Percentiles rank a stretch among this genome's conserved stretches.
These are phyloP conservation scores for Vitis amurensis DNA, from an alignment of 164 flowering plant genomes.

Conservation along the genomic window DNA sequence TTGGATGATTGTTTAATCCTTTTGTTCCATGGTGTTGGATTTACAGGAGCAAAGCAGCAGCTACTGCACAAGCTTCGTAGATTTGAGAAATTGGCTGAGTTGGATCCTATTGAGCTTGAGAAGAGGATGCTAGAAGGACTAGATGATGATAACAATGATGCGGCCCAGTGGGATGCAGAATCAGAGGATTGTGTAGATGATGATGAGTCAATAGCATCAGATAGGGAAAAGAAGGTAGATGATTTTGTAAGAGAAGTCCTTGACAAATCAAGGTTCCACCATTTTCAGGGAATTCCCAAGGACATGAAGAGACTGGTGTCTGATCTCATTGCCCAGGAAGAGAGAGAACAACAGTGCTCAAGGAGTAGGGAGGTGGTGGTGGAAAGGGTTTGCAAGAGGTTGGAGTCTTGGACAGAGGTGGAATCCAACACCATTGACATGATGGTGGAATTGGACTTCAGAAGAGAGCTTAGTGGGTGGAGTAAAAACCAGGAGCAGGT, in stretches of 20 bases:
- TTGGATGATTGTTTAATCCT: background rate
- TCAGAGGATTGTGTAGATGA: conserved; percentile 14
- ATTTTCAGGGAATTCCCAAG: conserved; percentile 22
- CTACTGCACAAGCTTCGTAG: conserved; percentile 65
- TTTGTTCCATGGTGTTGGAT: background rate
- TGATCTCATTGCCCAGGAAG: conserved; percentile 60
- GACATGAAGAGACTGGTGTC: conserved; percentile 58
- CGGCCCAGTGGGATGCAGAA: conserved; percentile 8
- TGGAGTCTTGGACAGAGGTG: conserved; percentile 68
- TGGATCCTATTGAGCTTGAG: conserved; percentile 83
- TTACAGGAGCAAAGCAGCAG: conserved; percentile 67
- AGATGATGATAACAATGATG: conserved; percentile 22
- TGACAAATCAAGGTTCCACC: conserved; percentile 14
- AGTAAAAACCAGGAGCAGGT: conserved; percentile 37
- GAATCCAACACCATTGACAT: conserved; percentile 67
- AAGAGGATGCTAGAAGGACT: conserved; percentile 51
- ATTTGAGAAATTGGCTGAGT: conserved; percentile 68
- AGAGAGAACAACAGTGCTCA: conserved; percentile 5
- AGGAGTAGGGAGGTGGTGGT: conserved; percentile 25
- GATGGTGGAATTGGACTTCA: conserved; percentile 81
- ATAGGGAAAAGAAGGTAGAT: conserved; percentile 18
- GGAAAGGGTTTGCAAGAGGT: conserved; percentile 48
- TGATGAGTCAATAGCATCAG: conserved; percentile 8
- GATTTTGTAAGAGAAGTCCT: conserved; percentile 27
- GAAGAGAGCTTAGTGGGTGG: conserved; percentile 50